Conservation (phyloP, 768 basidiomycete genomes). For the Sutorius australiensis region DNA sequence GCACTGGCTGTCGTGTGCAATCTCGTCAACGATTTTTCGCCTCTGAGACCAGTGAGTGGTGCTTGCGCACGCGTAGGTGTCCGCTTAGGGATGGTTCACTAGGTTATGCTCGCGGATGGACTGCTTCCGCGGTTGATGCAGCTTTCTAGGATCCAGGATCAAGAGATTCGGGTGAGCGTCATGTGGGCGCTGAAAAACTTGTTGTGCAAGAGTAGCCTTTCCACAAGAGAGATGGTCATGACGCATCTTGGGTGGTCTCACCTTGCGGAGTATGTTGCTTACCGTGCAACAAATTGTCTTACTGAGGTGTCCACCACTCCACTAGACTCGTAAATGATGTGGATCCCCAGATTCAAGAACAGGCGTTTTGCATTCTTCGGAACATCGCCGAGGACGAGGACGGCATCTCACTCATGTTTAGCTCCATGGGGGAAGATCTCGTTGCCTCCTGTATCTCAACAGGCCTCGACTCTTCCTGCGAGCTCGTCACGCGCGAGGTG, state of each 20-base stretch:
- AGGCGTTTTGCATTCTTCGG: conserved; percentile 61
- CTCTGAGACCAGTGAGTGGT: conserved; percentile 59
- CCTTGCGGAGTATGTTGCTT: conserved; percentile 48
- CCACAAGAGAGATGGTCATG: conserved; percentile 66
- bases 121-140: conserved; percentile 61
- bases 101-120: conserved; percentile 68
- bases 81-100: conserved; percentile 1
- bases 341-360: conserved; percentile 60
- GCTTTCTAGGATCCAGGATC: conserved; percentile 51
- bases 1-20: conserved; percentile 80
- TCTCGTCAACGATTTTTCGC: conserved; percentile 82
- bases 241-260: conserved; percentile 61
- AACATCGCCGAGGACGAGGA: conserved; percentile 66
- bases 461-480: conserved; percentile 49
- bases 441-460: conserved; percentile 45
- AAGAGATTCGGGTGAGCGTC: conserved; percentile 59
- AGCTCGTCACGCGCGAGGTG: conserved; percentile 55
- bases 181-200: conserved; percentile 89
- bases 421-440: conserved; percentile 44
- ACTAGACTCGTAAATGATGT: conserved; percentile 52
- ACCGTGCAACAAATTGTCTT: background rate
- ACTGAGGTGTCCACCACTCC: background rate
- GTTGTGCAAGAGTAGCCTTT: conserved; percentile 57
- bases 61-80: background rate
- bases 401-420: conserved; percentile 59